A percentile compares a stretch with the other conserved stretches of the same genome.
These are phyloP conservation scores for Lentinus brumalis DNA, from an alignment of 768 basidiomycete species.

Conservation along the genomic window DNA sequence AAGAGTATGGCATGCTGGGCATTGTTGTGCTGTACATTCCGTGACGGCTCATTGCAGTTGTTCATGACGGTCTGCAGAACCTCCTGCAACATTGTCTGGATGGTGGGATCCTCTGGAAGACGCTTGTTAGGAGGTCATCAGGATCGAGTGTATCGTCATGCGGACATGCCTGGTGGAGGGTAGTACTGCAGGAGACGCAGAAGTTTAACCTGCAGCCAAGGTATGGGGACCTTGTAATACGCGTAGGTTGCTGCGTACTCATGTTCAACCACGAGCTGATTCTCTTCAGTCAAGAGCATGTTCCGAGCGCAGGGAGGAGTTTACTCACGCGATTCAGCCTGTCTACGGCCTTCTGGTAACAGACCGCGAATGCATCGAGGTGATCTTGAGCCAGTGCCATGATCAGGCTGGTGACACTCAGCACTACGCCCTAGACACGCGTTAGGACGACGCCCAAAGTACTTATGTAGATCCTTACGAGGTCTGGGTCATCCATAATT, in stretches of 20 bases:
- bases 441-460: background rate
- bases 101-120: conserved; percentile 76
- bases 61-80: conserved; percentile 91
- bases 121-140: background rate
- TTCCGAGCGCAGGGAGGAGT: background rate
- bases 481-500: conserved; percentile 91
- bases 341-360: conserved; percentile 94
- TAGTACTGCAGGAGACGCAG: conserved; percentile 94
- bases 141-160: background rate
- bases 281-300: background rate
- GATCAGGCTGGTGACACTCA: conserved; percentile 91
- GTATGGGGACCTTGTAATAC: conserved; percentile 97
- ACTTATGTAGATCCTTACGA: conserved; percentile 47
- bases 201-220: conserved; percentile 97
- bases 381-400: conserved; percentile 95
- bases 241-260: conserved; percentile 89
- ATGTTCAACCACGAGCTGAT: conserved; percentile 85
- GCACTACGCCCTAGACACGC: conserved; percentile 76
- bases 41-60: conserved; percentile 85
- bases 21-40: conserved; percentile 98
- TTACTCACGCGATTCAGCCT: conserved; percentile 73
- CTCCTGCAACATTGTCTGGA: conserved; percentile 74
- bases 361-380: conserved; percentile 86
- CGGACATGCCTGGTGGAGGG: conserved; percentile 79
- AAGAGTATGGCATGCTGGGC: conserved; percentile 98